Base-by-base conservation (phyloP, 108 stramenopile species). In the Pseudonitzschia multistriata region DNA sequence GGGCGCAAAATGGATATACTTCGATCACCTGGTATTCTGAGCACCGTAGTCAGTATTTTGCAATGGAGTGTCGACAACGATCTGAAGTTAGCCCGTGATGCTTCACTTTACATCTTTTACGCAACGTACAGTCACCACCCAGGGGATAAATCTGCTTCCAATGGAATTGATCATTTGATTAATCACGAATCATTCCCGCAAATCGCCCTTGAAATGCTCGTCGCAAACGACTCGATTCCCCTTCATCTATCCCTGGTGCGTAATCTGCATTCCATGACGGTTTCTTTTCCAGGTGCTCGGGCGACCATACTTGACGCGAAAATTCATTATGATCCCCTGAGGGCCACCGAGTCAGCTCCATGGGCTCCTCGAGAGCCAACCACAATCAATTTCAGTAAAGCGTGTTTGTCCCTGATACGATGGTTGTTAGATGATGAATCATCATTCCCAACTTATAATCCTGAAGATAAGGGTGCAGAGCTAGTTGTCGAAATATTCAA, bases 51-150 rank as follows among this genome's bases (percentile, higher is more conserved):
- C 0, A 13, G 22, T 11, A 39, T 80, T 8, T 39, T 80, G 63
- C 68, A 73, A 47, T 33, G 40, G 29, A n/a, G 45, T 10, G 31
- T 67, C 50, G 55, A 67, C 11, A 0, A 19, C 19, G 25, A 72
- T 30, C 78, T 74, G 57, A 75, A 82, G 29, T 45, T 84, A 33
- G 76, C 81, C 45, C 67, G 83, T 62, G 64, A 85, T 74, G 77
- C 84, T 60, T 84, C 81, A n/a, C 77, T 85, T 22, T 83, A 68
- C 57, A 62, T 87, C 5, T 89, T 89, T 63, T 85, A 86, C 37
- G 84, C 84, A 24, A 87, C 82, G 3, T 89, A 81, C 59, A 53
- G 34, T 27, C 65, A 61, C 15, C 53, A 57, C 70, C 74, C 80
- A 19, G 77, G 83, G n/a, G 85, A 86, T 52, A 70, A 60, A 34